Percentiles rank a stretch among this genome's conserved stretches.
Evolutionary conservation across 129 eudicot species (phyloP).

Genomic region (Silybum marianum): DNA sequence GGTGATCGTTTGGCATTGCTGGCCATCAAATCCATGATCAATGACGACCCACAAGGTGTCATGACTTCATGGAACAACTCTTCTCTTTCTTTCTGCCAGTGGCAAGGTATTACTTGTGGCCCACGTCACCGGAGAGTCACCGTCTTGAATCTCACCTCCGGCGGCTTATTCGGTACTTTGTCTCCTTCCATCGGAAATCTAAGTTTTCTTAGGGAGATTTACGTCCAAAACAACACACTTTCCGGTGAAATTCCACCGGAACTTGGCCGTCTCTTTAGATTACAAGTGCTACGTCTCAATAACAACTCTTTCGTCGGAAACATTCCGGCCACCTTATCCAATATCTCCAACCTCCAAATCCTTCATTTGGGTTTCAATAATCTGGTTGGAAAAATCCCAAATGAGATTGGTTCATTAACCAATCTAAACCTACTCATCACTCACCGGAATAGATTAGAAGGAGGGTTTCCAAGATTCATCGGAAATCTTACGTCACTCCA

Average conservation of each 20-base stretch:
- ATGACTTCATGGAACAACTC: conserved; percentile 31
- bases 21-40: conserved; percentile 29
- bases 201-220: conserved; percentile 26
- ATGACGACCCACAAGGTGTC: conserved; percentile 30
- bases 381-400: conserved; percentile 30
- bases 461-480: conserved; percentile 34
- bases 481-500: conserved; percentile 26
- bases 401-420: conserved; percentile 17
- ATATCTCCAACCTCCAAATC: conserved; percentile 26
- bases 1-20: conserved; percentile 29
- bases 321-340: conserved; percentile 31
- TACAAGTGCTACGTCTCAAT: conserved; percentile 22
- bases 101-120: conserved; percentile 41
- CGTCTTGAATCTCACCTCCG: conserved; percentile 12
- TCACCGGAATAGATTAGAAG: conserved; percentile 24
- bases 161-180: conserved; percentile 26
- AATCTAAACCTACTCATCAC: conserved; percentile 9
- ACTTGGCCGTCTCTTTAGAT: conserved; percentile 27
- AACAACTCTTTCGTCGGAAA: conserved; percentile 31
- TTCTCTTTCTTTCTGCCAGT: conserved; percentile 18
- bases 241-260: conserved; percentile 33
- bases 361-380: conserved; percentile 27
- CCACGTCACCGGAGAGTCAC: conserved; percentile 33
- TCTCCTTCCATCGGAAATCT: conserved; percentile 46
- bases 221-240: conserved; percentile 30